Percentiles rank a stretch among this genome's conserved stretches.
phyloP scores from a whole-genome alignment of 2,329 filamentous ascomycete species.

The Sclerotinia sclerotiorum region DNA sequence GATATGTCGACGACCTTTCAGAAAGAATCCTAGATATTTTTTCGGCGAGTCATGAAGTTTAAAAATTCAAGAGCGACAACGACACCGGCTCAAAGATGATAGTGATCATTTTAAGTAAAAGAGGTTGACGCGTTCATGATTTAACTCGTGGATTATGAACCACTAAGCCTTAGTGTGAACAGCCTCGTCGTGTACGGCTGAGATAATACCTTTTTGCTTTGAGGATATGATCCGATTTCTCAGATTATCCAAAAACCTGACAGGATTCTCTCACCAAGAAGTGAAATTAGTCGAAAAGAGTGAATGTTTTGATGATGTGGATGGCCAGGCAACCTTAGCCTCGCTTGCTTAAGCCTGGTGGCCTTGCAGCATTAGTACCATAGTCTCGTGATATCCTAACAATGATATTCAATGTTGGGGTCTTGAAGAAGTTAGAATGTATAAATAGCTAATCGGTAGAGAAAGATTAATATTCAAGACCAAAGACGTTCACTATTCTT shows the following conservation, averaged over 20 bases:
- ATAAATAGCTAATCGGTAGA: background rate
- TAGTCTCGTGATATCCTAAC: background rate
- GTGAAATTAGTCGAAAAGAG: background rate
- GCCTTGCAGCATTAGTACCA: background rate
- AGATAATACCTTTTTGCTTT: background rate
- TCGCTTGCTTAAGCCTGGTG: background rate
- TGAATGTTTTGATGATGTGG: background rate
- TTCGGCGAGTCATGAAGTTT: background rate
- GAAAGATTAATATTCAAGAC: too few species aligned
- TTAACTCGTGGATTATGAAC: background rate
- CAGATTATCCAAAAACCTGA: background rate
- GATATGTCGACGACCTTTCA: background rate
- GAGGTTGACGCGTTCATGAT: background rate
- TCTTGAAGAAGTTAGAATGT: background rate
- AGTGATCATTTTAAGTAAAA: background rate
- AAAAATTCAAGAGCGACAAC: background rate
- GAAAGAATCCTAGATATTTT: background rate
- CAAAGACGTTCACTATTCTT: background rate
- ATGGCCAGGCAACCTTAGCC: background rate
- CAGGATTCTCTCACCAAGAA: too few species aligned
- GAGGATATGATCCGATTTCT: background rate
- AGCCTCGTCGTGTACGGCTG: slow-evolving; percentile 6
- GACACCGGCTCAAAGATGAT: background rate
- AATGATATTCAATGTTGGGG: background rate
- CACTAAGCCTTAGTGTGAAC: background rate